These are phyloP conservation scores for Helicostylum pulchrum DNA, from an alignment of 192 early-diverging fungal species.

Conservation along the genomic window DNA sequence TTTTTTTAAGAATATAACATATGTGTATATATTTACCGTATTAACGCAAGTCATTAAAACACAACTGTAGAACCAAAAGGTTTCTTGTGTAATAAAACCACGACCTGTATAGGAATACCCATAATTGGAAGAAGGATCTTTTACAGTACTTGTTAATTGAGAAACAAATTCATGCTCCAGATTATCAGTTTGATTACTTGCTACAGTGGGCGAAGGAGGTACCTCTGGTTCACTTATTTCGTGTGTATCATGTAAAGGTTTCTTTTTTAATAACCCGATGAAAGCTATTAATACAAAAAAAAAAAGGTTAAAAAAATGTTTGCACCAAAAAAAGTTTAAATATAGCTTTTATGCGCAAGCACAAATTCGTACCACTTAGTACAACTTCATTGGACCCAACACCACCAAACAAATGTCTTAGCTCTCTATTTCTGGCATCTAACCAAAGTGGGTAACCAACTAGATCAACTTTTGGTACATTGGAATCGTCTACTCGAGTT, in stretches of 20 bases:
- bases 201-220: not conserved
- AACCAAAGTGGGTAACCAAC: slow-evolving; percentile 14
- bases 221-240: slow-evolving; percentile 2
- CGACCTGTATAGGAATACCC: slow-evolving; percentile 50
- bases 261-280: slow-evolving; percentile 20
- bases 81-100: slow-evolving; percentile 60
- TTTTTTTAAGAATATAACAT: slow-evolving; percentile 1
- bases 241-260: slow-evolving; percentile 15
- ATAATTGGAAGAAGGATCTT: slow-evolving; percentile 21
- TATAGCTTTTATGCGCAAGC: not conserved
- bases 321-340: not conserved
- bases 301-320: not conserved
- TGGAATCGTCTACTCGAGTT: slow-evolving; percentile 16
- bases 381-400: slow-evolving; percentile 31
- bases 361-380: slow-evolving; percentile 26
- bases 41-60: slow-evolving; percentile 62
- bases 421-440: slow-evolving; percentile 30
- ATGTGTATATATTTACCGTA: slow-evolving; percentile 35
- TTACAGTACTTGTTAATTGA: slow-evolving; percentile 10
- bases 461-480: slow-evolving; percentile 25
- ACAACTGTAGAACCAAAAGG: slow-evolving; percentile 61
- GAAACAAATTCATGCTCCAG: slow-evolving; percentile 19
- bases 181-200: not conserved
- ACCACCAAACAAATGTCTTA: slow-evolving; percentile 31
- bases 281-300: slow-evolving; percentile 16